Evolutionary conservation across 139 green algal genomes (phyloP).

Genomic region (Chlamydomonas sp.): DNA sequence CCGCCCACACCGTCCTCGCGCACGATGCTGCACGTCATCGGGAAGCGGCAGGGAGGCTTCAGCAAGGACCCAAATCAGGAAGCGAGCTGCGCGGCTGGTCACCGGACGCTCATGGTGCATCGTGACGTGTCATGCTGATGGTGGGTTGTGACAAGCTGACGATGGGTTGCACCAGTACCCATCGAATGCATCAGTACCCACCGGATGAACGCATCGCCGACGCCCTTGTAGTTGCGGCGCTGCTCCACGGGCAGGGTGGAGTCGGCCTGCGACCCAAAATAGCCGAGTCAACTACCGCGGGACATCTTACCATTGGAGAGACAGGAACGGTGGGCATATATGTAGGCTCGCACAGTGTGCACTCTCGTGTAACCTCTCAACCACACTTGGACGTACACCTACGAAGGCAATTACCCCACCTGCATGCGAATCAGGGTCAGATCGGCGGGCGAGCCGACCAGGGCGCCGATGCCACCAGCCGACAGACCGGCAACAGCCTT

Average conservation of each 20-base stretch:
- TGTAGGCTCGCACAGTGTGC: too few relatives aligned
- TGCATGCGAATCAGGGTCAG: constrained; percentile 98
- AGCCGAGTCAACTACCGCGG: neutral
- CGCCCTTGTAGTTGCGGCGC: constrained; percentile 92
- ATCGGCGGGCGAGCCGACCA: constrained; percentile 96
- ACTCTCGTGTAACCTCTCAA: too few relatives aligned
- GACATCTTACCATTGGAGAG: too few relatives aligned
- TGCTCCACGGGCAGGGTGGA: constrained; percentile 81
- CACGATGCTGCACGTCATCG: constrained; percentile 69
- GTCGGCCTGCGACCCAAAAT: constrained; percentile 70
- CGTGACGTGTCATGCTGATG: too few relatives aligned
- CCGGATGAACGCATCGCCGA: constrained; percentile 47
- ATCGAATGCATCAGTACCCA: neutral
- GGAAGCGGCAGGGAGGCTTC: neutral
- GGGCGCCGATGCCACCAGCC: constrained; percentile 93
- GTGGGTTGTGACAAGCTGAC: neutral
- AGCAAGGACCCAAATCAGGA: neutral
- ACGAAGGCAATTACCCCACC: constrained; percentile 31
- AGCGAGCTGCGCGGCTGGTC: too few relatives aligned
- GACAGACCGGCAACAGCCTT: constrained; percentile 90
- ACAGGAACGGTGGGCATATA: too few relatives aligned
- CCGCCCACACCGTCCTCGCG: constrained; percentile 84
- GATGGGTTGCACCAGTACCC: neutral
- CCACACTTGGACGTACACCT: too few relatives aligned
- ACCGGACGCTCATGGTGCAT: too few relatives aligned